Base-by-base conservation (phyloP, 2,329 filamentous ascomycete genomes). In the Aspergillus sp. region DNA sequence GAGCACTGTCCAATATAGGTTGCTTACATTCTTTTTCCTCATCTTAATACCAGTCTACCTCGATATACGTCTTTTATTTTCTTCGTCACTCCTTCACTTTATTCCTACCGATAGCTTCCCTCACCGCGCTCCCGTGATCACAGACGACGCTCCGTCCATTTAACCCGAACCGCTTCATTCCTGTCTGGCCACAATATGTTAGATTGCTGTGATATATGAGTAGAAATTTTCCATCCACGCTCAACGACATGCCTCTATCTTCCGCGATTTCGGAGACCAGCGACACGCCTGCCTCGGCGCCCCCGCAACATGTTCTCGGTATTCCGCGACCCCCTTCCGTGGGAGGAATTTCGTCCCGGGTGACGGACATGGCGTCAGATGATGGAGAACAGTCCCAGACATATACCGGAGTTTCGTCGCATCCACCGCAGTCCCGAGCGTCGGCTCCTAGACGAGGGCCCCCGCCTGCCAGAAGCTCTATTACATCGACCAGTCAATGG, bases 301-400 rank as follows among this genome's bases (percentile, higher is more conserved):
- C 69, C 47, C 82, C 84, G 21, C 82, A 68, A 52, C 70, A 71
- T 71, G 70, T 68, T 23, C 66, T 86, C 50, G 90, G 88, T 64
- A 82, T 90, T 27, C 75, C 75, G 60, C 73, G 75, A 10, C 74
- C 75, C 50, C 74, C 75, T 36, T 78, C 76, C 17, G 67, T 77
- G 11, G 73, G 73, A 52, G 75, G 74, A 60, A 88, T 90, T 56
- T 91, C 89, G 27, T 90, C 88, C 60, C 86, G 86, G 62, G 88
- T 91, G 83, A 91, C 88, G n/a, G 83, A 86, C 67, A 78, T 83
- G 65, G 76, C 76, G 51, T 82, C 82, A 39, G 82, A 84, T 64
- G 81, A 84, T 77, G 82, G 77, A 51, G 78, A 82, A 57, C 75
- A 77, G 39, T 73, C 76, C 47, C 66, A 68, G 50, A 65, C 77